phyloP scores from a whole-genome alignment of 805 yeast species.

The Saccharomycopsis fermentans region DNA sequence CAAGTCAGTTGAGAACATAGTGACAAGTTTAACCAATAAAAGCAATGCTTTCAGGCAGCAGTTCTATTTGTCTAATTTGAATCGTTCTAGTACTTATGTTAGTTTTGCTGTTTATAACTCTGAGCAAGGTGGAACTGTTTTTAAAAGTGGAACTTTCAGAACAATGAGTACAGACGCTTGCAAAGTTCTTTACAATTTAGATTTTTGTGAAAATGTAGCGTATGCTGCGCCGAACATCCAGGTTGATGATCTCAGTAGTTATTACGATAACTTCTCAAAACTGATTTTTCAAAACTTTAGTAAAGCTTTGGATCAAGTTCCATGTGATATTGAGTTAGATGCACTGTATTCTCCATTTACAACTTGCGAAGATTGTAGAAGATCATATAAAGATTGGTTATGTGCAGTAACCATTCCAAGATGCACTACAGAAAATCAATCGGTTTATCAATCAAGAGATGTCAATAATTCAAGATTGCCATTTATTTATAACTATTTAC shows the following conservation, averaged over 20 bases:
- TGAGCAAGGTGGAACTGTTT: slow-evolving; percentile 56
- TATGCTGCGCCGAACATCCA: slow-evolving; percentile 66
- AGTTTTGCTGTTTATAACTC: slow-evolving; percentile 41
- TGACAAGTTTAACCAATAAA: slow-evolving; percentile 33
- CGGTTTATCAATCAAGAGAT: slow-evolving; percentile 38
- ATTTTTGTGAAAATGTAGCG: slow-evolving; percentile 73
- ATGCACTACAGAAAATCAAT: slow-evolving; percentile 46
- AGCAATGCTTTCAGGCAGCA: slow-evolving; percentile 46
- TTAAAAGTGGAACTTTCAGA: slow-evolving; percentile 44
- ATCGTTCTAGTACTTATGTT: slow-evolving; percentile 48
- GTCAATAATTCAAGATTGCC: slow-evolving; percentile 48
- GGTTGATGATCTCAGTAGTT: slow-evolving; percentile 26
- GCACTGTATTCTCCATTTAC: slow-evolving; percentile 64
- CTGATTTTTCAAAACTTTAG: slow-evolving; percentile 54
- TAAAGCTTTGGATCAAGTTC: slow-evolving; percentile 61
- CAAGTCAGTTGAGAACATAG: slow-evolving; percentile 24
- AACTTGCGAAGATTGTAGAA: slow-evolving; percentile 62
- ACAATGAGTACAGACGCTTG: slow-evolving; percentile 51
- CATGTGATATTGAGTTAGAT: slow-evolving; percentile 62
- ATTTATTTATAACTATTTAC: slow-evolving; percentile 48
- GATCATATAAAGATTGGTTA: slow-evolving; percentile 74
- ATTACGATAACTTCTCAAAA: slow-evolving; percentile 59
- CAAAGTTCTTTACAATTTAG: slow-evolving; percentile 60
- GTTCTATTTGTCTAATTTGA: slow-evolving; percentile 51
- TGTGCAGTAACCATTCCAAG: slow-evolving; percentile 85